phyloP scores from a whole-genome alignment of 768 basidiomycete species.

The Lepiota venenata region DNA sequence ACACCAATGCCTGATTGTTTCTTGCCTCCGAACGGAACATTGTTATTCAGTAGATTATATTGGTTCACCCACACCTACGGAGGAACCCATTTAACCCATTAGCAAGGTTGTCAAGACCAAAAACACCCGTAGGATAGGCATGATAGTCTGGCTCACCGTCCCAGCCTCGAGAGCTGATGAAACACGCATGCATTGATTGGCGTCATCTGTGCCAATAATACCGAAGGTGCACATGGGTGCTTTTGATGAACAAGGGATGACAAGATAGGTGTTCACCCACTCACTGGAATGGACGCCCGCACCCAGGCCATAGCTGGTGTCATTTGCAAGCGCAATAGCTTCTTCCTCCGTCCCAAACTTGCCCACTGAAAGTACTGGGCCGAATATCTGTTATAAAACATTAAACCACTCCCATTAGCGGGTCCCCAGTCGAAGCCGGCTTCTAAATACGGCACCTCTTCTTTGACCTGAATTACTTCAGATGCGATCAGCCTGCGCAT shows the following conservation, averaged over 20 bases:
- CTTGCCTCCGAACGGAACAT: constrained; percentile 94
- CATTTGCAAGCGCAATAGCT: constrained; percentile 80
- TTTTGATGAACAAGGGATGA: constrained; percentile 1
- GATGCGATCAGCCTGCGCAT: constrained; percentile 1
- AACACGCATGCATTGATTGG: constrained; percentile 87
- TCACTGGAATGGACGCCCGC: constrained; percentile 87
- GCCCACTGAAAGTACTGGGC: constrained; percentile 84
- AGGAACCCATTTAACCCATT: background rate
- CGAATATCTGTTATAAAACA: constrained; percentile 68
- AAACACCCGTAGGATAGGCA: background rate
- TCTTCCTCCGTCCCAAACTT: constrained; percentile 87
- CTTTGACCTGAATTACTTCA: constrained; percentile 47
- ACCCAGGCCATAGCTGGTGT: constrained; percentile 87
- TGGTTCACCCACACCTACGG: constrained; percentile 88
- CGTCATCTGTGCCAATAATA: constrained; percentile 50
- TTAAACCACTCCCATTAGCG: constrained; percentile 9
- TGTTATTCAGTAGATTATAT: constrained; percentile 79
- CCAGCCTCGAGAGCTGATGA: constrained; percentile 85
- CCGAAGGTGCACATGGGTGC: constrained; percentile 12
- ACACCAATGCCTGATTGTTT: constrained; percentile 87
- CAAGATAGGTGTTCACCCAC: constrained; percentile 19
- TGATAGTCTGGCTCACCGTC: constrained; percentile 49
- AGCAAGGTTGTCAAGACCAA: constrained; percentile 4
- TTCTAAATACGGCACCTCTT: constrained; percentile 57
- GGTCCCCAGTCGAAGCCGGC: constrained; percentile 6